Evolutionary conservation across 306 rosid genomes (phyloP), one percentile per base, ranked within the genome.

Genomic region (Albizia julibrissin): DNA sequence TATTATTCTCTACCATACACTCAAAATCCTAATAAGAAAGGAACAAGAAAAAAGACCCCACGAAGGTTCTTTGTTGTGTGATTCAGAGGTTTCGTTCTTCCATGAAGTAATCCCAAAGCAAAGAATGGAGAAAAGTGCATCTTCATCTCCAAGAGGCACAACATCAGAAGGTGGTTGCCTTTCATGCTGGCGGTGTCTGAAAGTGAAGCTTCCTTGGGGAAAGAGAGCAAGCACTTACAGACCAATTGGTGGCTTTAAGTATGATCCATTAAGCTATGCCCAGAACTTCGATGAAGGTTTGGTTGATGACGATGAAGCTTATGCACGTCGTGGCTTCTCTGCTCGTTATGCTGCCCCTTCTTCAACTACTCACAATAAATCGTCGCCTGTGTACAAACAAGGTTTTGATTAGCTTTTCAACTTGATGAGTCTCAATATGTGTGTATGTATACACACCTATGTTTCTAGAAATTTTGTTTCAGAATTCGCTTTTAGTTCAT

Each of bases 281-380:
- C 91, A 89, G 67, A 94, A 94, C 70, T 94, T 94, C 37, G 97
- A 92, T 21, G 95, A 92, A 1, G 95, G 98, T 19, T 83, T 79
- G 54, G 75, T 79, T 27, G 87, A 87, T 52, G 86, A 77, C 1
- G 87, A 78, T 4, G 88, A 83, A 67, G 91, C 84, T 5, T 58
- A 29, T 74, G 15, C 72, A 11, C 77, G 64, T 33, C 91, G 86
- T 10, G 88, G 92, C 7, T 91, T 91, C 81, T 91, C 93, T 1
- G 88, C 94, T 61, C 89, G 94, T 82, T 91, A 81, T 76, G 98
- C 89, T 42, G 89, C 90, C 2, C 86, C 89, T 65, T 43, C 88
- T 47, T 47, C 52, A 47, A 14, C 16, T 3, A 46, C 81, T 61
- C 65, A 90, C 19, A 67, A 88, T 44, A 91, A 79, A 80, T 56